Evolutionary conservation across 2,329 filamentous ascomycete species (phyloP).

Genomic region (Elsinoe batatas): DNA sequence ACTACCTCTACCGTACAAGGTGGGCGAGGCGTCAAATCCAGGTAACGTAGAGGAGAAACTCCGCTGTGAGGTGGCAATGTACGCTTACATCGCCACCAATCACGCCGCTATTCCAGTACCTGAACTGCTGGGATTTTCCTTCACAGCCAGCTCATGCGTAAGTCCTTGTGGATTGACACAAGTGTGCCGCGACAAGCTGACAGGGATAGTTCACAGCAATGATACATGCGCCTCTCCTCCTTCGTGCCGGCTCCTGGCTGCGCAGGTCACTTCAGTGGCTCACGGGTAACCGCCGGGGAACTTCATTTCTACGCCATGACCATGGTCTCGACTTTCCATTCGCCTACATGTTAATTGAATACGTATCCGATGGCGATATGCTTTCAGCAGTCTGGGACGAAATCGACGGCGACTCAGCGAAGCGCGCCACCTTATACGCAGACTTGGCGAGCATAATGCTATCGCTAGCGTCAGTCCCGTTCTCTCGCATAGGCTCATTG

Average conservation of each 20-base stretch:
- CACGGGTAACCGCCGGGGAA: not conserved
- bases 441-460: no score
- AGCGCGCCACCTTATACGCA: no score
- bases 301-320: slow-evolving; percentile 12
- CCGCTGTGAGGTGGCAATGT: slow-evolving; percentile 31
- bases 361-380: no score
- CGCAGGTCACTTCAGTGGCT: not conserved
- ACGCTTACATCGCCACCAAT: slow-evolving; percentile 31
- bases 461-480: no score
- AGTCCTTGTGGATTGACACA: not conserved
- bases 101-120: slow-evolving; percentile 31
- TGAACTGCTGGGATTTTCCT: slow-evolving; percentile 25
- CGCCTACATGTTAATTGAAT: no score
- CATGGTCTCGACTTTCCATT: no score
- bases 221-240: not conserved
- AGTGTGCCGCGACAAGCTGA: not conserved
- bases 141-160: not conserved
- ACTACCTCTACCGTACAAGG: slow-evolving; percentile 14
- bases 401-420: no score
- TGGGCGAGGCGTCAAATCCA: slow-evolving; percentile 30
- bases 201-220: not conserved
- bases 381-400: no score
- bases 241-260: not conserved
- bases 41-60: slow-evolving; percentile 41
- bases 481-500: no score